Evolutionary conservation across 495 filamentous ascomycete genomes (phyloP).

Genomic region (Penicillium coffeae): DNA sequence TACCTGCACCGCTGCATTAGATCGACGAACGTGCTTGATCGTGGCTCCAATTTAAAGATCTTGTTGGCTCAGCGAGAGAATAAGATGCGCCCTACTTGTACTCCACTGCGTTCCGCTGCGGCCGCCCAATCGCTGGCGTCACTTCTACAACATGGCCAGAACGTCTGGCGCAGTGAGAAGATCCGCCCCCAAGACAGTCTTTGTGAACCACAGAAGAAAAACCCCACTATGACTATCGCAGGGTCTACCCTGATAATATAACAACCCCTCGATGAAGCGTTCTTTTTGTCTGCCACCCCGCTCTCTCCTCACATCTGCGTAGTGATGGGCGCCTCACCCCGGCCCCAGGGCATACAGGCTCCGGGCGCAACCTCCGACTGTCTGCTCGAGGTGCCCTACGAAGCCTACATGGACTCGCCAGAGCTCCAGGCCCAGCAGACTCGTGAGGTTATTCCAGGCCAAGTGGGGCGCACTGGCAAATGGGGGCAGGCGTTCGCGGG

Average conservation of each 20-base stretch:
- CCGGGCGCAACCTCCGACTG: conserved; percentile 6
- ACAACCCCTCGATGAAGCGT: not conserved
- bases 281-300: not conserved
- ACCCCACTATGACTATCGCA: too few species aligned
- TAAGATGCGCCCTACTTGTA: not conserved
- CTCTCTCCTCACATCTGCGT: not conserved
- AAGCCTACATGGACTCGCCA: conserved; percentile 20
- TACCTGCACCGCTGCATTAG: not conserved
- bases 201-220: not conserved
- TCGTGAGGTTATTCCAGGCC: conserved; percentile 2
- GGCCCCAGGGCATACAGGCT: not conserved
- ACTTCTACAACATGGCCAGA: conserved; percentile 15
- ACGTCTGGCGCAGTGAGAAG: not conserved
- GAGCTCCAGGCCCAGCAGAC: not conserved
- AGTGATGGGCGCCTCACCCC: conserved; percentile 8
- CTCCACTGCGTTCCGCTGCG: not conserved
- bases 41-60: not conserved
- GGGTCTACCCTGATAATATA: not conserved
- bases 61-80: conserved; percentile 4
- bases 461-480: conserved; percentile 14
- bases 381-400: conserved; percentile 12
- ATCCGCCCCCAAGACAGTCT: not conserved
- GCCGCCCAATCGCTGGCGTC: conserved; percentile 15
- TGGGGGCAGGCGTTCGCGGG: conserved; percentile 15
- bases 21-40: conserved; percentile 3